Evolutionary conservation across 2,329 filamentous ascomycete species (phyloP).

Genomic region (Neophaeococcomyces mojaviensis): DNA sequence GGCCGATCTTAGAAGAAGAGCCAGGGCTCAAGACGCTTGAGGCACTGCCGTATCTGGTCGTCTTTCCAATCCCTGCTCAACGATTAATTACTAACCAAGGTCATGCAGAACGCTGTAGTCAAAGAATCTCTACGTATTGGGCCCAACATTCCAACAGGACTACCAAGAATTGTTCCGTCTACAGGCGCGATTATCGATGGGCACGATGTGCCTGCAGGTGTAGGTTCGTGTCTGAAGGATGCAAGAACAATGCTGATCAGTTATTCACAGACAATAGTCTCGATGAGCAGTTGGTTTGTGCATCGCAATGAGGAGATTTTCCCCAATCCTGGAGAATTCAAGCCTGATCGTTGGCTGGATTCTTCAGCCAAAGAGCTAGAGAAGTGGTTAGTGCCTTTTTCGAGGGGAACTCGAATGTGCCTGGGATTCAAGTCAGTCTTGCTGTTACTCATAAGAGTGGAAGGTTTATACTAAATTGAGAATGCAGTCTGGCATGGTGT

Average conservation of each 20-base stretch:
- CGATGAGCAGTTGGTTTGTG: slow-evolving; percentile 23
- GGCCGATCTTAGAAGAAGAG: slow-evolving; percentile 28
- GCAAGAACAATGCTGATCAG: background rate
- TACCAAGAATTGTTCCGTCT: slow-evolving; percentile 25
- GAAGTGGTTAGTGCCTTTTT: slow-evolving; percentile 38
- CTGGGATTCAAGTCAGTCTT: slow-evolving; percentile 27
- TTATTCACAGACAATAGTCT: slow-evolving; percentile 23
- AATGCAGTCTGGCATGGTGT: slow-evolving; percentile 14
- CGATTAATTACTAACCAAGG: too few species aligned
- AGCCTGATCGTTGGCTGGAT: slow-evolving; percentile 36
- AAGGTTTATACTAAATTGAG: slow-evolving; percentile 4
- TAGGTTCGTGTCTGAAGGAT: slow-evolving; percentile 13
- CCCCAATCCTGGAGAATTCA: slow-evolving; percentile 28
- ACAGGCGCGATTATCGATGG: slow-evolving; percentile 20
- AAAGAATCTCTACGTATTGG: slow-evolving; percentile 34
- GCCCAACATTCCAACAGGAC: slow-evolving; percentile 27
- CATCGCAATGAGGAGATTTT: slow-evolving; percentile 29
- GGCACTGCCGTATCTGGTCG: slow-evolving; percentile 28
- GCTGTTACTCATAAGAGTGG: background rate
- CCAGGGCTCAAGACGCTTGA: slow-evolving; percentile 23
- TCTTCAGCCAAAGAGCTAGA: slow-evolving; percentile 24
- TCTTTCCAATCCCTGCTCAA: background rate
- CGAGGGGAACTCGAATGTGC: slow-evolving; percentile 35
- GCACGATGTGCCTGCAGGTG: slow-evolving; percentile 20
- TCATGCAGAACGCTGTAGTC: slow-evolving; percentile 28